Evolutionary conservation across 1,284 basidiomycete genomes (phyloP).

Genomic region (Papiliotrema fonsecae): DNA sequence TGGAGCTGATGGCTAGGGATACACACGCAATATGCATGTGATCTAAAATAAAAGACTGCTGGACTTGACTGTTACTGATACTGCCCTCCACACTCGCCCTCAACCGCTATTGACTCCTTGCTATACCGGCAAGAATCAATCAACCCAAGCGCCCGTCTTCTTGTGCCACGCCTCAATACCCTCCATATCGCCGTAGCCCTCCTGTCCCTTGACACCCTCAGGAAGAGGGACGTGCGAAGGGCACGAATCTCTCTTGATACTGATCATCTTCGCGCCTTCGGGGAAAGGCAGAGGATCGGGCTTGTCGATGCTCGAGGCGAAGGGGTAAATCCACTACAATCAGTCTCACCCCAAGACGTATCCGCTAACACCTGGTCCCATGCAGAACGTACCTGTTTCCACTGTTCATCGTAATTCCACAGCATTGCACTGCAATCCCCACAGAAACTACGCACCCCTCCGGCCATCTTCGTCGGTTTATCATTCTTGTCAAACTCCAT

Average conservation of each 20-base stretch:
- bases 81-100: neutral
- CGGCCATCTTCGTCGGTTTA: constrained; percentile 24
- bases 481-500: constrained; percentile 38
- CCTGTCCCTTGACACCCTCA: constrained; percentile 30
- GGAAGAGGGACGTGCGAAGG: constrained; percentile 39
- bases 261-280: constrained; percentile 18
- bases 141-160: constrained; percentile 37
- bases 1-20: too few relatives aligned
- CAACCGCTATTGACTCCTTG: too few relatives aligned
- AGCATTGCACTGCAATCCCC: constrained; percentile 42
- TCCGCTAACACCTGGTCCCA: too few relatives aligned
- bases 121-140: too few relatives aligned
- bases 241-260: constrained; percentile 38
- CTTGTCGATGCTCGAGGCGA: constrained; percentile 41
- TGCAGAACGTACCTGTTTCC: constrained; percentile 32
- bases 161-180: constrained; percentile 44
- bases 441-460: constrained; percentile 42
- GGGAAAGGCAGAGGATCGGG: constrained; percentile 37
- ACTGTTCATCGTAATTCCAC: constrained; percentile 45
- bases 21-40: too few relatives aligned
- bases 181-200: constrained; percentile 34
- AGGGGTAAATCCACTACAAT: constrained; percentile 47
- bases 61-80: too few relatives aligned
- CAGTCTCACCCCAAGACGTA: neutral
- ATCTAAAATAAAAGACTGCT: too few relatives aligned